Evolutionary conservation across 2,329 filamentous ascomycete genomes (phyloP).

Genomic region (Chalaropsis ovoidea): DNA sequence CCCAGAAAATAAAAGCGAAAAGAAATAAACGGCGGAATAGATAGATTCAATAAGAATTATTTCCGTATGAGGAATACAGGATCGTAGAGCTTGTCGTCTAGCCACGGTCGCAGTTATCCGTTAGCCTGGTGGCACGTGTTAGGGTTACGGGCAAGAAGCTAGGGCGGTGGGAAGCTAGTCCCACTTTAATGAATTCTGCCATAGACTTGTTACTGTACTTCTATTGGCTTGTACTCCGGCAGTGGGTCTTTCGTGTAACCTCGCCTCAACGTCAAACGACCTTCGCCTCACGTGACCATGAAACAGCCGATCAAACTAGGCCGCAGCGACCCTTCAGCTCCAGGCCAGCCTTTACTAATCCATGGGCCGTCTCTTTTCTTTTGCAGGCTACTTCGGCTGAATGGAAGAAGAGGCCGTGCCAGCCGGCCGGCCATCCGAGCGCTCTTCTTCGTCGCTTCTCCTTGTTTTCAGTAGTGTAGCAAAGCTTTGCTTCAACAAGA

Average conservation of each 20-base stretch:
- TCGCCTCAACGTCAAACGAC: not conserved
- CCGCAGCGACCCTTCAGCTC: not conserved
- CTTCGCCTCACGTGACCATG: not conserved
- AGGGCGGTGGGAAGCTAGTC: too few relatives aligned
- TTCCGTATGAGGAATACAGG: not conserved
- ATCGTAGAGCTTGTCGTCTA: not conserved
- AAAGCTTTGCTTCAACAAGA: not conserved
- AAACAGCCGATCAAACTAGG: slow-evolving; percentile 9
- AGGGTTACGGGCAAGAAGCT: not conserved
- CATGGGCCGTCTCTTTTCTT: too few relatives aligned
- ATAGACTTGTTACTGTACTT: too few relatives aligned
- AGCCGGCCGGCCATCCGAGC: not conserved
- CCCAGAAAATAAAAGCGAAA: not conserved
- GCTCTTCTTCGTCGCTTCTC: not conserved
- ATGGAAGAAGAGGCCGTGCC: too few relatives aligned
- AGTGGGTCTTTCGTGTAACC: slow-evolving; percentile 4
- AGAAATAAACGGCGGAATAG: not conserved
- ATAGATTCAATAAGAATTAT: not conserved
- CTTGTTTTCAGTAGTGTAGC: slow-evolving; percentile 8
- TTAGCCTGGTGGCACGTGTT: not conserved
- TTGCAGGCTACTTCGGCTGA: not conserved
- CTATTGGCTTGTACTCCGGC: not conserved
- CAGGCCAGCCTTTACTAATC: not conserved
- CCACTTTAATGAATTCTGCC: not conserved
- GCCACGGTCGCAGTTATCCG: too few relatives aligned